Evolutionary conservation across 208 protist species (phyloP), one percentile per base, ranked within the genome.

Genomic region (Perkinsela sp.): DNA sequence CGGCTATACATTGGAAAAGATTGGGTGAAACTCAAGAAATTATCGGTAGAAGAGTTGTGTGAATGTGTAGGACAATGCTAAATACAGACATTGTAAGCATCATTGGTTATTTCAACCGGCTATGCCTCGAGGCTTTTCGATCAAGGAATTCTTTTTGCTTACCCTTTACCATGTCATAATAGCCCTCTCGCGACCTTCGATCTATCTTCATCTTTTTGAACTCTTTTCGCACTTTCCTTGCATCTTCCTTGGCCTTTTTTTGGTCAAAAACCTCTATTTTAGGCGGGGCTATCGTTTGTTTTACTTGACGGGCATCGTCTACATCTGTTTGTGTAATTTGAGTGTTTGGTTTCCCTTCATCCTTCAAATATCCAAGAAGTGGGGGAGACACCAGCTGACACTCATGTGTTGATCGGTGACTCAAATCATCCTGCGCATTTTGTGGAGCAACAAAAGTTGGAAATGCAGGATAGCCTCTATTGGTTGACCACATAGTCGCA

Each of bases 181-280:
- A 57, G 6, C 40, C 40, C 40, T 57, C 40, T 57, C 40, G 6
- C 40, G 40, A 57, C 22, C 40, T 6, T n/a, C 40, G 40, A 6
- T 57, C 40, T n/a, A 57, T 6, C 22, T 57, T 57, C 40, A 57
- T 57, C 40, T 57, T 57, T 57, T 57, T 57, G 40, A 57, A 57
- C 22, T 57, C 40, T 57, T 57, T 57, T 57, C 40, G 6, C 40
- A 22, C 40, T 78, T 90, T 90, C 73, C 88, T 89, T 0, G 82
- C 70, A 15, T 80, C 78, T 32, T 92, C 87, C 15, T 78, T 71
- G 75, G 88, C 90, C 75, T 92, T 92, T 74, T 86, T 87, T 80
- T 89, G 83, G 74, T 93, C 87, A 74, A 90, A 93, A n/a, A 85
- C 72, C 77, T 88, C 88, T 66, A 83, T 85, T 77, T 93, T 93